phyloP scores from a whole-genome alignment of 2,329 filamentous ascomycete species.

The Ceratocystis destructans region DNA sequence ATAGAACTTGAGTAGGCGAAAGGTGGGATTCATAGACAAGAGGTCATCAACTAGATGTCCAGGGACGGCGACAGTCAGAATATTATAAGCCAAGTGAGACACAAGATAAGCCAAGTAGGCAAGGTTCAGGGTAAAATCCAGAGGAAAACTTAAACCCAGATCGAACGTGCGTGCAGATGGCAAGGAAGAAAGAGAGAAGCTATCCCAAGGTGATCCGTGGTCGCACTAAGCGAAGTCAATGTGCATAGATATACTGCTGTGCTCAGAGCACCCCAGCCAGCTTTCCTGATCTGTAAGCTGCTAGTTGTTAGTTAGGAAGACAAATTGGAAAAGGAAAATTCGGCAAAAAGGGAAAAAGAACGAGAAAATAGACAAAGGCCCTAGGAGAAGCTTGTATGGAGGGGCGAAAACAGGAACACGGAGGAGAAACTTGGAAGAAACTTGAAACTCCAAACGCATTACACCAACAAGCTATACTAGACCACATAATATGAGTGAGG shows the following conservation, averaged over 20 bases:
- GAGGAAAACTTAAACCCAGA: slow-evolving; percentile 4
- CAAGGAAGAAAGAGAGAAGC: background rate
- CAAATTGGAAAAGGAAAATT: background rate
- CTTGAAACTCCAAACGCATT: slow-evolving; percentile 7
- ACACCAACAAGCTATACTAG: slow-evolving; percentile 3
- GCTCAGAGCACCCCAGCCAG: background rate
- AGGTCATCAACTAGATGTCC: background rate
- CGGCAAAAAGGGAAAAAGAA: background rate
- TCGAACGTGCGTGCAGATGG: slow-evolving; percentile 5
- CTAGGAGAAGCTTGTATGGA: background rate
- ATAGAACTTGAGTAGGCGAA: background rate
- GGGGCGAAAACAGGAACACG: background rate
- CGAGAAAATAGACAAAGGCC: background rate
- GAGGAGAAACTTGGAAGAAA: background rate
- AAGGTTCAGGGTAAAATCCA: background rate
- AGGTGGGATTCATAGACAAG: background rate
- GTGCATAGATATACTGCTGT: background rate
- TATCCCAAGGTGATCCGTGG: slow-evolving; percentile 6
- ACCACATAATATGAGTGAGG: background rate
- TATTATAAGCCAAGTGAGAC: slow-evolving; percentile 3
- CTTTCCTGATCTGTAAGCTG: background rate
- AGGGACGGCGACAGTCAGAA: background rate
- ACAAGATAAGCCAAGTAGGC: background rate
- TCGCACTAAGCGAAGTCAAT: background rate
- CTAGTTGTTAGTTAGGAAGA: background rate